phyloP scores from a whole-genome alignment of 768 basidiomycete species.

The Peribolospora baueri region DNA sequence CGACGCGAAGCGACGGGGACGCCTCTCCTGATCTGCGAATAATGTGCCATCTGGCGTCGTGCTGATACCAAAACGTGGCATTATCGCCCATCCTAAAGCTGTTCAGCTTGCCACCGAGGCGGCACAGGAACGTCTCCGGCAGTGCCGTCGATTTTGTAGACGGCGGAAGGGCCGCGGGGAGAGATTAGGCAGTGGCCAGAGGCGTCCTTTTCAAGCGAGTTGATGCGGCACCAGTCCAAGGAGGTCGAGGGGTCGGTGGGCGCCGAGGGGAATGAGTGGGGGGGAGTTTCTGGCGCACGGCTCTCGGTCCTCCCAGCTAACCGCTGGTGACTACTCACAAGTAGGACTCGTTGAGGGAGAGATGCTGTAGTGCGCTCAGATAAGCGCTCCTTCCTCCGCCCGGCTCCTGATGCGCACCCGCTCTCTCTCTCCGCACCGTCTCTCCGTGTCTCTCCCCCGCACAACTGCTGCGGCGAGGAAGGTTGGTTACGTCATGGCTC shows the following conservation, averaged over 20 bases:
- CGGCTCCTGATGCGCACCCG: too few relatives aligned
- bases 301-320: conserved; percentile 5
- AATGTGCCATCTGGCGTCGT: not conserved
- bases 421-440: too few relatives aligned
- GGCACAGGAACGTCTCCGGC: conserved; percentile 12
- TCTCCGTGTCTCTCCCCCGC: too few relatives aligned
- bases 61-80: too few relatives aligned
- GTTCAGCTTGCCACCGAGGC: conserved; percentile 9
- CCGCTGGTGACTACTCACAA: conserved; percentile 4
- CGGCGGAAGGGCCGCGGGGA: conserved; percentile 12
- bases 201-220: conserved; percentile 12
- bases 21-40: not conserved
- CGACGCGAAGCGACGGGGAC: not conserved
- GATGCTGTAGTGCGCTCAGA: conserved; percentile 10
- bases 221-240: conserved; percentile 11
- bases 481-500: too few relatives aligned
- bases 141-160: conserved; percentile 12
- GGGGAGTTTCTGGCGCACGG: not conserved
- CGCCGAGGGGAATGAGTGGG: not conserved
- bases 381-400: too few relatives aligned
- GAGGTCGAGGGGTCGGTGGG: conserved; percentile 1
- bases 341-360: conserved; percentile 11
- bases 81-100: conserved; percentile 9
- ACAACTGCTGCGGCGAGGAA: too few relatives aligned
- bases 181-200: conserved; percentile 15